phyloP scores from a whole-genome alignment of 768 basidiomycete species.

The Leccinellum luteum region DNA sequence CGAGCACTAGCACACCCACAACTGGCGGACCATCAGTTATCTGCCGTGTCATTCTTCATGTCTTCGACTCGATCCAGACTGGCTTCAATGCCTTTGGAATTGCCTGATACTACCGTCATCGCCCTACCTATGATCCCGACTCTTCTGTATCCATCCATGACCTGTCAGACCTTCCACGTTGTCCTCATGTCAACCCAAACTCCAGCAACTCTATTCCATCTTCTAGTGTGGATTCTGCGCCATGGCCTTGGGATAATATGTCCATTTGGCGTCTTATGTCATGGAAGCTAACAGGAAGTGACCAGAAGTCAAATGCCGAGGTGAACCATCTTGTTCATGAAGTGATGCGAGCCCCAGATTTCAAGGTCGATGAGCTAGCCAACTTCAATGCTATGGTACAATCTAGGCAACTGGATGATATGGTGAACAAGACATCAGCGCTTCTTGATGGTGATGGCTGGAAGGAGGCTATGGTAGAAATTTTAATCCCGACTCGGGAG shows the following conservation, averaged over 20 bases:
- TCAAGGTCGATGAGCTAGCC: neutral
- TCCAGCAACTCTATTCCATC: neutral
- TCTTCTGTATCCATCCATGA: neutral
- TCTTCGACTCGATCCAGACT: neutral
- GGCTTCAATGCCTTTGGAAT: neutral
- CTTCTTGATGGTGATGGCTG: neutral
- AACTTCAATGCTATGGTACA: neutral
- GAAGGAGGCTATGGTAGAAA: neutral
- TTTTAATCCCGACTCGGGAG: neutral
- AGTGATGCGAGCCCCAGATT: neutral
- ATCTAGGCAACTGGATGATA: neutral
- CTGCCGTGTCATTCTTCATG: neutral
- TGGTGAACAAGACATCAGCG: neutral
- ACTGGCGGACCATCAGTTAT: neutral
- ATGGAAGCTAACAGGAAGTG: slow-evolving; percentile 7
- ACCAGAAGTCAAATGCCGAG: slow-evolving; percentile 1
- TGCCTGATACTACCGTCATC: neutral
- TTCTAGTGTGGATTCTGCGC: neutral
- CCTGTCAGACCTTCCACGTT: neutral
- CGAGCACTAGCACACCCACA: too few relatives aligned
- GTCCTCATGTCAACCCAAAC: neutral
- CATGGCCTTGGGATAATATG: slow-evolving; percentile 19
- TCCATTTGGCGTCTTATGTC: slow-evolving; percentile 8
- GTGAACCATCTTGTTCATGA: neutral
- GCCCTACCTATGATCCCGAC: slow-evolving; percentile 4